Conservation (phyloP, 2,329 filamentous ascomycete genomes). For the Capronia coronata region DNA sequence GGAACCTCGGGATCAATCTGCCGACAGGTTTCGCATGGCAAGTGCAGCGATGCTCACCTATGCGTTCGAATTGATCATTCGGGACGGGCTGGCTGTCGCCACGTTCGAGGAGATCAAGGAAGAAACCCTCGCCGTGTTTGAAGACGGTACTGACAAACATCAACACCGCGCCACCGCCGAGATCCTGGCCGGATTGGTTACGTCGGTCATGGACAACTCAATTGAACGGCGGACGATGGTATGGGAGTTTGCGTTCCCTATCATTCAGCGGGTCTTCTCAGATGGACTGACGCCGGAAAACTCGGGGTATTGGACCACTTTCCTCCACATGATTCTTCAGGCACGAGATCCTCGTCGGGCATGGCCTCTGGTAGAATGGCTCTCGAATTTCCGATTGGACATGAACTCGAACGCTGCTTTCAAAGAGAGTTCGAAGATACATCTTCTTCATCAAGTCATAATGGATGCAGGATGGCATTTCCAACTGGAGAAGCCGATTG, state of each 20-base stretch:
- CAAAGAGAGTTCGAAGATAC: conserved; percentile 96
- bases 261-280: conserved; percentile 77
- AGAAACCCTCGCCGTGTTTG: conserved; percentile 69
- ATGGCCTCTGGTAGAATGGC: conserved; percentile 75
- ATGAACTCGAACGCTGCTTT: conserved; percentile 95
- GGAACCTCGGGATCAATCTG: conserved; percentile 73
- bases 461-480: conserved; percentile 94
- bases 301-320: conserved; percentile 87
- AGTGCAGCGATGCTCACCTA: conserved; percentile 83
- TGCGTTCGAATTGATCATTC: conserved; percentile 79
- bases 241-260: conserved; percentile 86
- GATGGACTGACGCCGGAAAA: conserved; percentile 94
- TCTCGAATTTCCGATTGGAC: conserved; percentile 81
- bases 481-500: conserved; percentile 76
- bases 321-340: conserved; percentile 80
- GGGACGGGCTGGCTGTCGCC: conserved; percentile 64
- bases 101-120: conserved; percentile 85
- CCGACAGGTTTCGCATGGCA: conserved; percentile 84
- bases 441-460: conserved; percentile 80
- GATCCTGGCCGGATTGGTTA: conserved; percentile 79
- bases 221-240: conserved; percentile 65
- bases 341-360: conserved; percentile 82
- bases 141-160: conserved; percentile 92
- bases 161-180: conserved; percentile 94
- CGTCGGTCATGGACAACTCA: conserved; percentile 71